Evolutionary conservation across 2,329 filamentous ascomycete species (phyloP), one percentile per base, ranked within the genome.

Genomic region (Thielaviopsis ethacetica): DNA sequence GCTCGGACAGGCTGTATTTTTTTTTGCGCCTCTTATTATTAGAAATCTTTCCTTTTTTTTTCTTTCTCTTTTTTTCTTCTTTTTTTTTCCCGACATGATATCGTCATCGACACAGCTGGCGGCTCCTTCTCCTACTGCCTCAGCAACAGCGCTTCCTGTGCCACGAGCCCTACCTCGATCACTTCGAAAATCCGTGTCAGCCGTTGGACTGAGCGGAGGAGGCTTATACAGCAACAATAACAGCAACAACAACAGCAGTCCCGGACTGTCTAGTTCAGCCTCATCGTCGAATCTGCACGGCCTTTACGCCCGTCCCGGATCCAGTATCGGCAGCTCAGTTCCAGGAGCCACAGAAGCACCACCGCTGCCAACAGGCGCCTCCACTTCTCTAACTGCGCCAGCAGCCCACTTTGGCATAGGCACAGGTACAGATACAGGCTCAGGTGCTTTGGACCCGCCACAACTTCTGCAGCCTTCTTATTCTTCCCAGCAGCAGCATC

Each of bases 111-210:
- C 53, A 52, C 30, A 56, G n/a, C 52, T 44, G 26, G 51, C 47
- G 27, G 47, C 53, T 44, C 27, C 56, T n/a, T 53, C 59, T 30
- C 53, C 56, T 15, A 58, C 55, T 61, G 30, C 34, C 15, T 55
- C 56, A 41, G 30, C 47, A 53, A 52, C 59, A 51, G 52, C 59
- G 27, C 27, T 58, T 30, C 54, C 55, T 17, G 56, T 61, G 26
- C 52, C 59, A 15, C 55, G 59, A 51, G 59, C 27, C n/a, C 56
- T 61, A 34, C 59, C 59, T 7, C 44, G 59, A 56, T 61, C 59
- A 15, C 47, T 61, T 26, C 51, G 56, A 56, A 61, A 61, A 53
- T 61, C 59, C 2, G 56, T 38, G 22, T 61, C 59, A 27, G 59
- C 59, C 41, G 34, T 58, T 49, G 59, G 53, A 26, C 59, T 61